Percentiles rank a stretch among this genome's conserved stretches.
Conservation (phyloP, 202 grass and related monocot species). For the Eragrostis tef region DNA sequence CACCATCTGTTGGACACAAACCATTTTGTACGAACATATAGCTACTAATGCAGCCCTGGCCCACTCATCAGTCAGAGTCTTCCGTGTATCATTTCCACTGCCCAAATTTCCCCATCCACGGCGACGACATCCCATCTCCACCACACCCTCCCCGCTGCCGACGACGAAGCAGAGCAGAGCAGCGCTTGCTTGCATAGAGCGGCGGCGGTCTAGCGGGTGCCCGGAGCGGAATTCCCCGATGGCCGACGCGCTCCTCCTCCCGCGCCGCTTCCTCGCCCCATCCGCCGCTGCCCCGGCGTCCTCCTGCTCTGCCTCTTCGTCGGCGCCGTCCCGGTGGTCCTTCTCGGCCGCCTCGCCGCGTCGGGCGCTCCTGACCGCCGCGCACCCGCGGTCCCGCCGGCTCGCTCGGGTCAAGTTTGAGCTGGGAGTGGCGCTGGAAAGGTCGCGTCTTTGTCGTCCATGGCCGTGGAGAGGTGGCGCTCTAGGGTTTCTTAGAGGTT, state of each 20-base stretch:
- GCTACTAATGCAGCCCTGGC: not conserved
- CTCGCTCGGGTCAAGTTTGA: conserved; percentile 51
- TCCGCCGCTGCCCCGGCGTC: conserved; percentile 13
- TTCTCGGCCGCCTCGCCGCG: conserved; percentile 35
- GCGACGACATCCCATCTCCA: conserved; percentile 37
- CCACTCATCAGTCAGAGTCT: not conserved
- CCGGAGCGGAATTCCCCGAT: conserved; percentile 37
- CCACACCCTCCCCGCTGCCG: conserved; percentile 16
- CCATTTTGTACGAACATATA: no score
- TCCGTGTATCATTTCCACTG: not conserved
- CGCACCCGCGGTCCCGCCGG: conserved; percentile 29
- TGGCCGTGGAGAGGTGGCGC: not conserved
- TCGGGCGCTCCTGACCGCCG: conserved; percentile 20
- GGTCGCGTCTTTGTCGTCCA: not conserved
- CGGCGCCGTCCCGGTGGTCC: conserved; percentile 1
- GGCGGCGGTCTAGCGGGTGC: conserved; percentile 28
- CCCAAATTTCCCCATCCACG: conserved; percentile 25
- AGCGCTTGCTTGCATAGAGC: not conserved
- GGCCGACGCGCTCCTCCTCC: conserved; percentile 64
- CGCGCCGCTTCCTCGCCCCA: conserved; percentile 34
- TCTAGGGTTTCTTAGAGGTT: conserved; percentile 9
- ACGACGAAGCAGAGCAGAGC: conserved; percentile 8
- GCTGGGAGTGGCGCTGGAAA: not conserved
- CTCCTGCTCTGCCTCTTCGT: conserved; percentile 34
- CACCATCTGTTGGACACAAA: not conserved